A percentile compares a stretch with the other conserved stretches of the same genome.
Conservation (phyloP, 352 stramenopile genomes). For the Pythium brassicae region DNA sequence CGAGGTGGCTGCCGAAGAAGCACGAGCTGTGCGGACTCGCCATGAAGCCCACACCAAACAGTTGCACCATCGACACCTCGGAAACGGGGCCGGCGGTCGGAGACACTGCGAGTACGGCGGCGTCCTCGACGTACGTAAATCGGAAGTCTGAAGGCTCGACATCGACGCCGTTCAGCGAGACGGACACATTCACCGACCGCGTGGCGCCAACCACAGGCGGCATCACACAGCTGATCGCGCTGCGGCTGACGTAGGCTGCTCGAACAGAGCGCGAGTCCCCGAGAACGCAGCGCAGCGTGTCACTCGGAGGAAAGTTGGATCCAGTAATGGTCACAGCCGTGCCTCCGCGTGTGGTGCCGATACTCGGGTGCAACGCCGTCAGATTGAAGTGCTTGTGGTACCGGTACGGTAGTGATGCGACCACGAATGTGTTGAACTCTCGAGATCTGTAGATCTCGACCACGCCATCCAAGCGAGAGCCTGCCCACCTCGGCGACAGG, state of each 20-base stretch:
- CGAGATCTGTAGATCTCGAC: constrained; percentile 21
- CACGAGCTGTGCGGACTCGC: constrained; percentile 21
- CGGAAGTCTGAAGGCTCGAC: constrained; percentile 7
- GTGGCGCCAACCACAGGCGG: background rate
- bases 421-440: background rate
- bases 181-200: background rate
- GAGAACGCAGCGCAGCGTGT: constrained; percentile 29
- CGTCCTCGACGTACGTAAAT: constrained; percentile 28
- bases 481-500: background rate
- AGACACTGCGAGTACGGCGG: constrained; percentile 22
- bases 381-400: constrained; percentile 30
- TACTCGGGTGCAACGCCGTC: constrained; percentile 13
- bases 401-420: constrained; percentile 19
- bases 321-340: constrained; percentile 31
- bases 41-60: constrained; percentile 26
- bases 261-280: constrained; percentile 16
- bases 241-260: background rate
- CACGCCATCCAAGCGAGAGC: constrained; percentile 12
- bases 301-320: constrained; percentile 22
- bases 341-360: constrained; percentile 21
- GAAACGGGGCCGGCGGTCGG: constrained; percentile 22
- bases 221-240: background rate
- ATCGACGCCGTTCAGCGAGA: constrained; percentile 1
- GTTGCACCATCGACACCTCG: constrained; percentile 21
- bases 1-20: constrained; percentile 17